Evolutionary conservation across 2,329 filamentous ascomycete species (phyloP).

Genomic region (Microcyclosporella mali): DNA sequence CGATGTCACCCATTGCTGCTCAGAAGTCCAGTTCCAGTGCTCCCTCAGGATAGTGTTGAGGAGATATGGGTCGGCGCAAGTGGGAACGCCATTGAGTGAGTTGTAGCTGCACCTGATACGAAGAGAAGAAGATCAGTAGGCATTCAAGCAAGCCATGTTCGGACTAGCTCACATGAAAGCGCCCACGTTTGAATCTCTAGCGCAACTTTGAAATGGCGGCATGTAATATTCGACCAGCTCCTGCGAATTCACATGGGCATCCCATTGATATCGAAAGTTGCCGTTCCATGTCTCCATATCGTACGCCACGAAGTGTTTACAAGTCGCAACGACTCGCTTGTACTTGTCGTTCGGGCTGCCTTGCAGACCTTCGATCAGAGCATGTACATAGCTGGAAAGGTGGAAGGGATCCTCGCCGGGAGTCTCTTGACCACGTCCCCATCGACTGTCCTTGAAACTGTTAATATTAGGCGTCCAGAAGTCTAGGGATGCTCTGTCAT

Average conservation of each 20-base stretch:
- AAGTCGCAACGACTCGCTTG: constrained; percentile 40
- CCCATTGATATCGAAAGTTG: constrained; percentile 43
- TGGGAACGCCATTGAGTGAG: constrained; percentile 58
- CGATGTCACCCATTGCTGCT: constrained; percentile 57
- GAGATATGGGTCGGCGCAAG: constrained; percentile 58
- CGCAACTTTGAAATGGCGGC: constrained; percentile 54
- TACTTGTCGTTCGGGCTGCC: constrained; percentile 30
- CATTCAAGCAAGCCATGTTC: too few species aligned
- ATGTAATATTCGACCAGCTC: constrained; percentile 64
- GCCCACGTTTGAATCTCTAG: constrained; percentile 40
- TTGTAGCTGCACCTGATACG: too few species aligned
- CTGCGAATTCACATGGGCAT: constrained; percentile 53
- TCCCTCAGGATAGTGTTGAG: constrained; percentile 58
- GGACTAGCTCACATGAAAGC: constrained; percentile 46
- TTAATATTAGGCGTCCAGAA: constrained; percentile 66
- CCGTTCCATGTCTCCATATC: constrained; percentile 30
- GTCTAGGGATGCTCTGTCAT: constrained; percentile 49
- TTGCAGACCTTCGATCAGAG: constrained; percentile 31
- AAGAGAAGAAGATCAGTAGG: too few species aligned
- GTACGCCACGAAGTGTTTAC: constrained; percentile 41
- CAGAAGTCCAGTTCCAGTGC: constrained; percentile 58
- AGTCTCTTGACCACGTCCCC: constrained; percentile 29
- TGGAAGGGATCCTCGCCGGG: constrained; percentile 40
- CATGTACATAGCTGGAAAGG: constrained; percentile 30
- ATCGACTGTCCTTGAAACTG: constrained; percentile 53